A percentile compares a stretch with the other conserved stretches of the same genome.
These are phyloP conservation scores for Botrytis deweyae DNA, from an alignment of 2,329 filamentous ascomycete genomes.

Conservation along the genomic window DNA sequence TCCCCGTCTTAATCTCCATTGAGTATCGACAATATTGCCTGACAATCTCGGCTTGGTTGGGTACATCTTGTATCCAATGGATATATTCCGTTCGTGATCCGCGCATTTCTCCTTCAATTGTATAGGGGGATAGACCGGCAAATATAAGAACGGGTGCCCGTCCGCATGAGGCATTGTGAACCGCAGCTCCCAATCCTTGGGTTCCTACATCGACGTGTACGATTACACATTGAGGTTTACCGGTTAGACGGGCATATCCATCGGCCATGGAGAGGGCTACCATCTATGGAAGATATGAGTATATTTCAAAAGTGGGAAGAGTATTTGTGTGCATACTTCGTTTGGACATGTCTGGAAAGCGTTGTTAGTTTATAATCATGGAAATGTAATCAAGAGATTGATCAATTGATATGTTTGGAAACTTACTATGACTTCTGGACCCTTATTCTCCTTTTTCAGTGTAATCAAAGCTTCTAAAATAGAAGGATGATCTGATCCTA, in stretches of 20 bases:
- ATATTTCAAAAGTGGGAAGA: conserved; percentile 8
- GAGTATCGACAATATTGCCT: conserved; percentile 71
- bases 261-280: conserved; percentile 76
- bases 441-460: conserved; percentile 63
- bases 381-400: background rate
- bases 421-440: conserved; percentile 54
- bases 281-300: conserved; percentile 50
- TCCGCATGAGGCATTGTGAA: conserved; percentile 71
- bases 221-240: conserved; percentile 68
- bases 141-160: conserved; percentile 70
- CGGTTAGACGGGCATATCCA: conserved; percentile 66
- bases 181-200: conserved; percentile 62
- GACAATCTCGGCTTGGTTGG: conserved; percentile 72
- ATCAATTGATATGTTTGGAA: background rate
- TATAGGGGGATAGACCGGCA: conserved; percentile 70
- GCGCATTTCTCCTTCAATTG: conserved; percentile 68
- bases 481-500: conserved; percentile 62
- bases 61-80: conserved; percentile 77
- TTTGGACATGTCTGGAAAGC: conserved; percentile 57
- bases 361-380: background rate
- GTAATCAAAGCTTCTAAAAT: conserved; percentile 74
- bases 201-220: conserved; percentile 72
- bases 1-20: conserved; percentile 68
- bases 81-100: conserved; percentile 74
- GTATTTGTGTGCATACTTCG: conserved; percentile 49